Evolutionary conservation across 192 early-diverging fungal species (phyloP).

Genomic region (Geranomyces michiganensis): DNA sequence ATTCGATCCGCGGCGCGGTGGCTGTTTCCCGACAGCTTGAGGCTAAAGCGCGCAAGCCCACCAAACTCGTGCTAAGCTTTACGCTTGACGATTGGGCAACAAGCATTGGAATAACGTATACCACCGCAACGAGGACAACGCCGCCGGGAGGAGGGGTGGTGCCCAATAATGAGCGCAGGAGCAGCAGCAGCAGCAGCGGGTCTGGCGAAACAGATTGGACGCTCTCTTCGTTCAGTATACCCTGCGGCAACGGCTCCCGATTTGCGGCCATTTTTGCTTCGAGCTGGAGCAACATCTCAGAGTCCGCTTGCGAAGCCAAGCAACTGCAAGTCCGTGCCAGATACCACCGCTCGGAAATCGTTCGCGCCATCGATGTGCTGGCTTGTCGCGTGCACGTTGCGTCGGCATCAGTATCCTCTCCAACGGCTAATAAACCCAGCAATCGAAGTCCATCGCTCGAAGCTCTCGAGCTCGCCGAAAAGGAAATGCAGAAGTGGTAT

Average conservation of each 20-base stretch:
- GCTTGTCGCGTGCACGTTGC: too few relatives aligned
- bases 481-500: too few relatives aligned
- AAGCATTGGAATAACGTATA: background rate
- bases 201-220: too few relatives aligned
- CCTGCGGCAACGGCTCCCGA: background rate
- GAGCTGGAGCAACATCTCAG: background rate
- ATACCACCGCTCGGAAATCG: background rate
- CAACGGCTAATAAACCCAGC: too few relatives aligned
- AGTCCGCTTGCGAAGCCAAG: background rate
- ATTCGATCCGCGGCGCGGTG: slow-evolving; percentile 1
- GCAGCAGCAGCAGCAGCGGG: too few relatives aligned
- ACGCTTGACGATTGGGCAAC: background rate
- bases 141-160: background rate
- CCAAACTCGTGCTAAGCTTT: background rate
- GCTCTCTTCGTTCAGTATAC: background rate
- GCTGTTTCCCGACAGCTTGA: background rate
- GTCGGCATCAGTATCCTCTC: too few relatives aligned
- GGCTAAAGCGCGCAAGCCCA: background rate
- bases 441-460: too few relatives aligned
- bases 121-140: too few relatives aligned
- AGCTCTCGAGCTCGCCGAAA: too few relatives aligned
- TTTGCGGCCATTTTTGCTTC: background rate
- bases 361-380: too few relatives aligned
- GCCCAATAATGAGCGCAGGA: background rate
- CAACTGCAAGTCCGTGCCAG: background rate